Percentiles rank a stretch among this genome's conserved stretches.
phyloP scores from a whole-genome alignment of 306 rosid genomes.

The Quercus ilex region DNA sequence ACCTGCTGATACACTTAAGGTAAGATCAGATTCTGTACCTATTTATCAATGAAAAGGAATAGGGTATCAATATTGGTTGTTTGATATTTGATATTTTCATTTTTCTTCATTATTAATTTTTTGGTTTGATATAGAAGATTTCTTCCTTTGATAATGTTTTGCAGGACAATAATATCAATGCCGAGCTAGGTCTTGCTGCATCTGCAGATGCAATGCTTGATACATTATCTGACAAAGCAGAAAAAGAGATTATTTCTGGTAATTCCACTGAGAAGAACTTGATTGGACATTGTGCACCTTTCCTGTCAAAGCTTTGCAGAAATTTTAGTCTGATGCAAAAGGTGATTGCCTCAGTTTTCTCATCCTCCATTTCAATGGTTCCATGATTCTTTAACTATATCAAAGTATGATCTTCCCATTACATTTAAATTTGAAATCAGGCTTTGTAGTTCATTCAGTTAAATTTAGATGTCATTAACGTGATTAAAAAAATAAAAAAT shows the following conservation, averaged over 20 bases:
- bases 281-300: conserved; percentile 74
- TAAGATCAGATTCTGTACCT: conserved; percentile 11
- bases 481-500: background rate
- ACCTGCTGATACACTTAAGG: conserved; percentile 55
- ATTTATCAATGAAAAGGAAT: background rate
- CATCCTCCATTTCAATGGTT: background rate
- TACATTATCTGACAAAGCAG: conserved; percentile 76
- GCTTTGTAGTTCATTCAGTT: background rate
- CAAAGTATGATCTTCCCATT: background rate
- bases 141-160: conserved; percentile 13
- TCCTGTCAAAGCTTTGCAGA: conserved; percentile 85
- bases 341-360: conserved; percentile 44
- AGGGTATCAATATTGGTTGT: background rate
- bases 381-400: background rate
- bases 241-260: conserved; percentile 81
- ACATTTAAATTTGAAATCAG: background rate
- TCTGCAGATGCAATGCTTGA: conserved; percentile 94
- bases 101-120: background rate
- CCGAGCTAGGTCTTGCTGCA: conserved; percentile 90
- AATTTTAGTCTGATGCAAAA: conserved; percentile 80
- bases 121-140: background rate
- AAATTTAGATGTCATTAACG: background rate
- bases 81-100: background rate
- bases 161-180: conserved; percentile 74
- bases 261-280: conserved; percentile 58